Conservation (phyloP, 768 basidiomycete genomes). For the Russula griseocarnosa region DNA sequence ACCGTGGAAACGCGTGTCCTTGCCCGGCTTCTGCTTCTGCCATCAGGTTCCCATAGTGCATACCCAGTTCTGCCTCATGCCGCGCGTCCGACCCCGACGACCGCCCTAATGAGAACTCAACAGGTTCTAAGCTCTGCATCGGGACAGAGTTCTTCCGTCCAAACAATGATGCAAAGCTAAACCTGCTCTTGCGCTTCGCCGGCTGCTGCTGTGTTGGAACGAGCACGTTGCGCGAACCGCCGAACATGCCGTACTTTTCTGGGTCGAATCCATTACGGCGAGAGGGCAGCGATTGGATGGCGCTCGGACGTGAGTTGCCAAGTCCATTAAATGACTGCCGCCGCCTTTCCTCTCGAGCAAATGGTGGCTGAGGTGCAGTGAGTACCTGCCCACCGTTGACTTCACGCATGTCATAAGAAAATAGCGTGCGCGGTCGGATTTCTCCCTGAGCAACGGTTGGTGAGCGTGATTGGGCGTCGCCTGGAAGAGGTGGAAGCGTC, state of each 20-base stretch:
- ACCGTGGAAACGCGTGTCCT: conserved; percentile 42
- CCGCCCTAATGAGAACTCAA: conserved; percentile 31
- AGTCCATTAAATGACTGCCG: conserved; percentile 77
- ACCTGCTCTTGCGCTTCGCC: conserved; percentile 67
- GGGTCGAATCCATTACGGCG: conserved; percentile 26
- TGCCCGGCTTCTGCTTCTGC: conserved; percentile 42
- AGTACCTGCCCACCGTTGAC: conserved; percentile 49
- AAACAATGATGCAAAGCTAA: conserved; percentile 63
- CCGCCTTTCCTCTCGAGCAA: conserved; percentile 52
- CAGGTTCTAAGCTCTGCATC: conserved; percentile 19
- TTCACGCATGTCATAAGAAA: conserved; percentile 54
- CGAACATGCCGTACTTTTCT: conserved; percentile 66
- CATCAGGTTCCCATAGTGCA: conserved; percentile 49
- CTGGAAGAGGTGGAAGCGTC: conserved; percentile 72
- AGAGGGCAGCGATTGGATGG: conserved; percentile 46
- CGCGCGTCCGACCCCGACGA: conserved; percentile 35
- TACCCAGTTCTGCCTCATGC: conserved; percentile 47
- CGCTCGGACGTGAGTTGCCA: conserved; percentile 49
- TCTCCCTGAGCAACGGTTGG: conserved; percentile 37
- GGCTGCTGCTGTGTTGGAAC: conserved; percentile 32
- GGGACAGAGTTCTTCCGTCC: conserved; percentile 46
- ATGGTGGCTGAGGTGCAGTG: conserved; percentile 59
- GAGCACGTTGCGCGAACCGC: conserved; percentile 59
- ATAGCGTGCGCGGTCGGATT: conserved; percentile 60
- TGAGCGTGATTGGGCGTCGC: conserved; percentile 37